phyloP scores from a whole-genome alignment of 176 grass and related monocot species.

The Triticum dicoccoides region DNA sequence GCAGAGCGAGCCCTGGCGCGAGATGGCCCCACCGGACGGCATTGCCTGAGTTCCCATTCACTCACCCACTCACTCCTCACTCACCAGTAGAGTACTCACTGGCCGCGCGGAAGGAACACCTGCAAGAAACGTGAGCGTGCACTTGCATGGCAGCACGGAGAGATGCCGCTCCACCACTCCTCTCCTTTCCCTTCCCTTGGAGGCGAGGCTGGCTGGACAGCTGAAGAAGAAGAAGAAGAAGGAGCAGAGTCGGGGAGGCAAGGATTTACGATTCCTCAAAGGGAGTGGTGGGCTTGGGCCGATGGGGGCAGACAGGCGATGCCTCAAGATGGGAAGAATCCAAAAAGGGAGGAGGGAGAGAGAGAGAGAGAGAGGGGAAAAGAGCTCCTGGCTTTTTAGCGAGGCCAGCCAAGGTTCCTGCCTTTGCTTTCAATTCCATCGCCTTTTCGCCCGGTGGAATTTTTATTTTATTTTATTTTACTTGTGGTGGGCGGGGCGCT shows the following conservation, averaged over 20 bases:
- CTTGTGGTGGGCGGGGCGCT: background rate
- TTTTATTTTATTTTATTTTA: background rate
- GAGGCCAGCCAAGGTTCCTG: constrained; percentile 27
- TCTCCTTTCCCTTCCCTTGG: constrained; percentile 1
- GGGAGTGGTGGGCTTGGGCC: constrained; percentile 43
- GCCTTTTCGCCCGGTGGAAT: constrained; percentile 15
- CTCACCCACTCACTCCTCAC: background rate
- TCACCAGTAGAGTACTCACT: background rate
- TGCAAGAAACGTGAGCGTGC: background rate
- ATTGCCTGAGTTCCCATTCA: constrained; percentile 67
- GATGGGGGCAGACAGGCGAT: constrained; percentile 37
- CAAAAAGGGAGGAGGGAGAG: constrained; percentile 11
- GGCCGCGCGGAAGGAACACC: background rate
- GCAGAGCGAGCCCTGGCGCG: constrained; percentile 62
- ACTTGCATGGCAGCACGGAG: constrained; percentile 2
- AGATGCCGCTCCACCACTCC: background rate
- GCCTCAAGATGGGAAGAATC: constrained; percentile 32
- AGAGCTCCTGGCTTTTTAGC: constrained; percentile 10
- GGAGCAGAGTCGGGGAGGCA: constrained; percentile 1
- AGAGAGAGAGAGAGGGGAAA: background rate
- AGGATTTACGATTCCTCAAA: constrained; percentile 41
- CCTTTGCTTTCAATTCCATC: constrained; percentile 13
- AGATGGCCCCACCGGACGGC: constrained; percentile 47
- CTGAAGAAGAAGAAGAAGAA: constrained; percentile 18
- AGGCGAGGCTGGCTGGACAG: background rate